A percentile compares a stretch with the other conserved stretches of the same genome.
Conservation (phyloP, 2,329 filamentous ascomycete species). For the Elsinoe necatrix region DNA sequence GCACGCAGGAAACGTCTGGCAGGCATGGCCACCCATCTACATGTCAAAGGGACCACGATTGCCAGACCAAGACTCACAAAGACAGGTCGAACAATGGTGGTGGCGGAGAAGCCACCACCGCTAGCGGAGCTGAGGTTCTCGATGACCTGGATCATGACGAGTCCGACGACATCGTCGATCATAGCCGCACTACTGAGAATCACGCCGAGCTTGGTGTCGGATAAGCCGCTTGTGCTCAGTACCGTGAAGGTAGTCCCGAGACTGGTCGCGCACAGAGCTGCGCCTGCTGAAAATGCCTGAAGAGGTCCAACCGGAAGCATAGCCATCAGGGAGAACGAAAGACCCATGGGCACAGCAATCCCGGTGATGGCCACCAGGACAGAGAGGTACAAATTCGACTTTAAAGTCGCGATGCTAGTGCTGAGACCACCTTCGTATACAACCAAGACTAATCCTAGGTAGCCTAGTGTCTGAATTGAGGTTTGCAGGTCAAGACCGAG, state of each 20-base stretch:
- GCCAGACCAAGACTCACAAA: constrained; percentile 47
- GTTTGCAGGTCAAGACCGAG: constrained; percentile 46
- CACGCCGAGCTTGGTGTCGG: constrained; percentile 48
- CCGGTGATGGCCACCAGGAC: constrained; percentile 57
- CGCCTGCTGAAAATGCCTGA: constrained; percentile 64
- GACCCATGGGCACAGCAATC: constrained; percentile 52
- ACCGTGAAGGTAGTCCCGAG: constrained; percentile 63
- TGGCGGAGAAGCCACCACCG: constrained; percentile 28
- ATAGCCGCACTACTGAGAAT: constrained; percentile 67
- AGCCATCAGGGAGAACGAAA: constrained; percentile 53
- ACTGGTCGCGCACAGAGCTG: constrained; percentile 64
- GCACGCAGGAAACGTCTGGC: constrained; percentile 23
- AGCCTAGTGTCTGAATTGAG: constrained; percentile 57
- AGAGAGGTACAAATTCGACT: constrained; percentile 54
- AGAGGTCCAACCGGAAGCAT: constrained; percentile 45
- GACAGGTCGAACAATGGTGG: constrained; percentile 43
- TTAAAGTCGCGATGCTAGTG: constrained; percentile 47
- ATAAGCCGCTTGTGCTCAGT: constrained; percentile 51
- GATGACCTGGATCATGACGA: constrained; percentile 71
- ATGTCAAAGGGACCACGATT: constrained; percentile 39
- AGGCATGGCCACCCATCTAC: constrained; percentile 40
- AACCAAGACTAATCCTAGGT: constrained; percentile 62
- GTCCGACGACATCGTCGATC: constrained; percentile 70
- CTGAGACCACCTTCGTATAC: constrained; percentile 62
- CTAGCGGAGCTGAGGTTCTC: constrained; percentile 49